Evolutionary conservation across 2,329 filamentous ascomycete species (phyloP).

Genomic region (Xylaria sp.): DNA sequence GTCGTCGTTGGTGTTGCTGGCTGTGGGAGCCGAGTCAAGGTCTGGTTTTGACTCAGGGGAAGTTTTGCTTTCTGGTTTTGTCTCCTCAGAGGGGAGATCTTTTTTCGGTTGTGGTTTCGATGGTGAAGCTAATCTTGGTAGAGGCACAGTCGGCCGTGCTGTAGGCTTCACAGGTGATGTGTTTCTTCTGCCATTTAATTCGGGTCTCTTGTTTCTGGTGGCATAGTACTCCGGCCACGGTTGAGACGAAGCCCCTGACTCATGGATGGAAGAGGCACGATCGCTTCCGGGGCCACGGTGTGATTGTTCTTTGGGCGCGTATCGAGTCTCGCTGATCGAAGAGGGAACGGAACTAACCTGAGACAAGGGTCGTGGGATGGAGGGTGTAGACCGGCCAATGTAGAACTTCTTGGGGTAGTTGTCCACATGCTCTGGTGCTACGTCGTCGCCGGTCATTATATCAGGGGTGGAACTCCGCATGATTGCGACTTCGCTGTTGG

Average conservation of each 20-base stretch:
- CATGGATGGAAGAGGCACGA: not conserved
- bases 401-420: slow-evolving; percentile 16
- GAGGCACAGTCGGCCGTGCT: slow-evolving; percentile 2
- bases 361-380: slow-evolving; percentile 11
- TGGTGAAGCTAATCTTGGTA: not conserved
- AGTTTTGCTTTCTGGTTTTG: not conserved
- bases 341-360: slow-evolving; percentile 10
- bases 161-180: not conserved
- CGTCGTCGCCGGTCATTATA: slow-evolving; percentile 17
- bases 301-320: not conserved
- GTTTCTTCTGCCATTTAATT: not conserved
- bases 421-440: slow-evolving; percentile 8
- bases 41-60: slow-evolving; percentile 28
- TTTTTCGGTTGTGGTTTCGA: not conserved
- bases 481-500: slow-evolving; percentile 13
- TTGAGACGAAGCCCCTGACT: not conserved
- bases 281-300: not conserved
- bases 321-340: not conserved
- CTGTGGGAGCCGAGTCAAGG: slow-evolving; percentile 23
- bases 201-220: not conserved
- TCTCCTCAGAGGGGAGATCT: not conserved
- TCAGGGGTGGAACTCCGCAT: slow-evolving; percentile 14
- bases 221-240: not conserved
- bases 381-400: slow-evolving; percentile 14
- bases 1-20: slow-evolving; percentile 12